These are phyloP conservation scores for Tetrahymena elliotti DNA, from an alignment of 73 alveolate genomes.

Conservation along the genomic window DNA sequence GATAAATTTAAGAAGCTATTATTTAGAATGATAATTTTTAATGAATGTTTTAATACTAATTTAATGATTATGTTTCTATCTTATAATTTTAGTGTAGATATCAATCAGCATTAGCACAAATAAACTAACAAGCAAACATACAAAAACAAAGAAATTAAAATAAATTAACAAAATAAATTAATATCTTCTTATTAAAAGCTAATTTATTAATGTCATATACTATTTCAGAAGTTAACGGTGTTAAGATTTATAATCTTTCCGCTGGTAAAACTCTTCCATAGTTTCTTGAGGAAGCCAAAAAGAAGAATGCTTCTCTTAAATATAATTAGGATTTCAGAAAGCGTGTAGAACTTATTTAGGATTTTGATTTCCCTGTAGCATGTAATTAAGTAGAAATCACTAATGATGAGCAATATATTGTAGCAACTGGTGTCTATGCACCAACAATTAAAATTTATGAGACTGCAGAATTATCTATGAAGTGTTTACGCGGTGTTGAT, in stretches of 20 bases:
- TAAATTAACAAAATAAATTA: background rate
- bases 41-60: background rate
- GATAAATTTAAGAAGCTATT: background rate
- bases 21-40: background rate
- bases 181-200: background rate
- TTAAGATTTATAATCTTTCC: slow-evolving; percentile 60
- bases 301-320: slow-evolving; percentile 56
- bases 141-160: too few relatives aligned
- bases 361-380: slow-evolving; percentile 62
- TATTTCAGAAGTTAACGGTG: background rate
- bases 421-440: slow-evolving; percentile 64
- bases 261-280: slow-evolving; percentile 62
- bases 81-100: background rate
- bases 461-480: slow-evolving; percentile 56
- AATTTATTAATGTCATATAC: background rate
- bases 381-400: slow-evolving; percentile 60
- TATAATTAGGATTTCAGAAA: slow-evolving; percentile 46
- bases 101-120: background rate
- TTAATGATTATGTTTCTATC: background rate
- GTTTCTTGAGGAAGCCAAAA: slow-evolving; percentile 59
- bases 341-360: slow-evolving; percentile 58
- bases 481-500: slow-evolving; percentile 76
- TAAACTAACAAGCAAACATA: too few relatives aligned
- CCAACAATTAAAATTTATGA: slow-evolving; percentile 65
- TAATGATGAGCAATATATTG: slow-evolving; percentile 69